Base-by-base conservation (phyloP, 768 basidiomycete genomes). In the Termitomyces sp. region DNA sequence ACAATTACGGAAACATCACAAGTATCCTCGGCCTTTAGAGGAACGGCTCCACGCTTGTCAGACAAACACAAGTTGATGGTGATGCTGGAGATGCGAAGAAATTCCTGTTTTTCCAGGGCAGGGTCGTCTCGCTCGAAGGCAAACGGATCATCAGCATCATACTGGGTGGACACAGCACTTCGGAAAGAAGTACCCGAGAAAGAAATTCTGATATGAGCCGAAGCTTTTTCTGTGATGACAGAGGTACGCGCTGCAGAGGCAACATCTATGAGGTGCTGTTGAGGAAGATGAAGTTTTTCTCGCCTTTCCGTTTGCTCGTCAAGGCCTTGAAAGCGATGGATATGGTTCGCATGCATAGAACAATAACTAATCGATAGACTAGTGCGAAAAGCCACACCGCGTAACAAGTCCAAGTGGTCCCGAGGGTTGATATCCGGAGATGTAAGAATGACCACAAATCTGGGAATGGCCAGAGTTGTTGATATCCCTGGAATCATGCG, bases 391-490 rank as follows among this genome's bases (percentile, higher is more conserved):
- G 85, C 83, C 54, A 90, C 68, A 3, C 92, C 92, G 30, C 91
- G 81, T 3, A 83, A 85, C 12, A 90, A 73, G 45, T 82, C 82
- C 54, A 81, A 68, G 40, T 79, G 78, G 53, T 87, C 87, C 0
- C 76, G 70, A 0, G 90, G 90, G 59, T 91, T 91, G 53, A 94
- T 77, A 67, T 96, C 94, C 37, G 80, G 80, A n/a, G 86, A 82
- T 7, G 90, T 89, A 50, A 93, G 66, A 55, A 90, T 84, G 10
- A 89, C 64, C 28, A 85, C 82, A 46, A 89, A 72, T 37, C 81
- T 80, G 1, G 77, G 80, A 44, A 94, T 60, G 0, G 89, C 78
- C 35, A 87, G 21, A 30, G 84, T 80, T 23, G 78, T 62, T 6
- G 78, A 74, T 31, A 87, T 60, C 1, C 91, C 89, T 11, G 74